Base-by-base conservation (phyloP, 495 filamentous ascomycete genomes). In the Annulohypoxylon bovei region DNA sequence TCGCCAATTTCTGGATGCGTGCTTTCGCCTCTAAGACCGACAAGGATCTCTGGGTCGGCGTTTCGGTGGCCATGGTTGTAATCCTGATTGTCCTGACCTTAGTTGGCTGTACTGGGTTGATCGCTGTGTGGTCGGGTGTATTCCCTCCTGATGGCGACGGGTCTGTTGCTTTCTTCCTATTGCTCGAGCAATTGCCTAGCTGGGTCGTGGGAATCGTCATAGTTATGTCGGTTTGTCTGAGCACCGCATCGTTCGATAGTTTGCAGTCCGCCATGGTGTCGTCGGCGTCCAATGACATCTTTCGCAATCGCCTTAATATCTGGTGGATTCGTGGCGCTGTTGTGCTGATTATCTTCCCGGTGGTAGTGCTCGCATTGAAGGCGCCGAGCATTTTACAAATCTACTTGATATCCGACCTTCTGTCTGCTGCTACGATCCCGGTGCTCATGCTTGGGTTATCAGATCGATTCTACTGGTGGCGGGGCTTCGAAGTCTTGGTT, bases 11-110 rank as follows among this genome's bases (percentile, higher is more conserved):
- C 80, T 93, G 91, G 91, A 87, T 93, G 71, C 89, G 91, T 52
- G 91, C 91, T n/a, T 93, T 93, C 74, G 89, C 91, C 20, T 89
- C 90, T 62, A 90, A 88, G 72, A 90, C 90, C 0, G 91, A 93
- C 80, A 88, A 82, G 62, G 91, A 93, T 68, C 85, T 93, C n/a
- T 87, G 85, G 81, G 82, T 92, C 57, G 91, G 91, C 9, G 83
- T 90, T 32, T 82, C 82, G n/a, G 79, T 91, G 16, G 91, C 91
- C 18, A 84, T 86, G 11, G 75, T 88, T 6, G 85, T 79, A 52
- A 84, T 90, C 33, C 83, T 90, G 37, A 75, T 88, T 55, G 87
- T 93, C 71, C 77, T 93, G 7, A 85, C 86, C 2, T 81, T 93
- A 6, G 88, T 93, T 16, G 88, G 91, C 30, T 82, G 77, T 9